These are phyloP conservation scores for Halophytophthora polymorphica DNA, from an alignment of 352 stramenopile genomes.

Conservation along the genomic window DNA sequence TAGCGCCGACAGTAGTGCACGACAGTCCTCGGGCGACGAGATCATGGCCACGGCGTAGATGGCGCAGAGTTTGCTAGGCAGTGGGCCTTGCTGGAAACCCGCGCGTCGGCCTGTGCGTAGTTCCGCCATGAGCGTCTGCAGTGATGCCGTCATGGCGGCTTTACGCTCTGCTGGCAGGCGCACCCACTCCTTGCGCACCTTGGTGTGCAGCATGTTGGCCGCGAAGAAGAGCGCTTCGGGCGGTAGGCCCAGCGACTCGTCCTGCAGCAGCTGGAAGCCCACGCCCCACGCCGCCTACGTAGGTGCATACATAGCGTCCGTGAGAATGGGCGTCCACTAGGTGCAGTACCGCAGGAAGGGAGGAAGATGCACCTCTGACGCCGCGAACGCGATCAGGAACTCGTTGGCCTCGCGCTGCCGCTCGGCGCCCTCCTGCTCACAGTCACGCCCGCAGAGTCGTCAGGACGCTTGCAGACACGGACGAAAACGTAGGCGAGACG, in stretches of 20 bases:
- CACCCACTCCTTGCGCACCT: slow-evolving; percentile 67
- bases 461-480: neutral
- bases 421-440: slow-evolving; percentile 45
- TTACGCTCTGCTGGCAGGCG: slow-evolving; percentile 35
- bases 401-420: slow-evolving; percentile 68
- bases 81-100: slow-evolving; percentile 26
- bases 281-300: slow-evolving; percentile 44
- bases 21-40: slow-evolving; percentile 52
- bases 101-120: slow-evolving; percentile 20
- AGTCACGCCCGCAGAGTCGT: neutral
- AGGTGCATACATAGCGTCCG: neutral
- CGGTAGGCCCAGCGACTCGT: slow-evolving; percentile 40
- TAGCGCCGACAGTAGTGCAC: slow-evolving; percentile 31
- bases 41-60: slow-evolving; percentile 57
- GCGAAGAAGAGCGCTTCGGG: slow-evolving; percentile 69
- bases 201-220: slow-evolving; percentile 72
- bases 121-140: slow-evolving; percentile 39
- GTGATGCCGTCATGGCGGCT: slow-evolving; percentile 27
- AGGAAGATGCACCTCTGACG: slow-evolving; percentile 28
- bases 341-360: too few species aligned
- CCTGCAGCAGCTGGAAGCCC: slow-evolving; percentile 44
- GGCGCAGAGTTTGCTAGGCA: slow-evolving; percentile 58
- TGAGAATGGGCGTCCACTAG: too few species aligned
- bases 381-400: slow-evolving; percentile 57
- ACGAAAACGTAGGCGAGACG: neutral